Evolutionary conservation across 176 grass and related monocot genomes (phyloP), one percentile per base, ranked within the genome.

Genomic region (Carex littledalei): DNA sequence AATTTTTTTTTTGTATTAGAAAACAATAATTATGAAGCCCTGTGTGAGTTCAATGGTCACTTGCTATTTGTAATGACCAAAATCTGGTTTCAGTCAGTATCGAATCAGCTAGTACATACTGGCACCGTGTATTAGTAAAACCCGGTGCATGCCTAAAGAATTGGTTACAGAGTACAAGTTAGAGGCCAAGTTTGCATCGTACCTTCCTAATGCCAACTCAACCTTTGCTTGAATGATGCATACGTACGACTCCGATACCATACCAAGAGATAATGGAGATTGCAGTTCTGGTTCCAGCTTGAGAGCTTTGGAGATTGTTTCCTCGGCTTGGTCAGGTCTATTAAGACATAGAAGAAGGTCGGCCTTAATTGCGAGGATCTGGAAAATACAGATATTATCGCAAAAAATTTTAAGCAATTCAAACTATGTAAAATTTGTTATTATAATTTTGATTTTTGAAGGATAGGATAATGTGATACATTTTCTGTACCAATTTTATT

Each of bases 171-270:
- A 26, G 16, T 49, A 79, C 24, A 63, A 9, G 59, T n/a, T 31
- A 55, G 20, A 64, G 4, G 43, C 17, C 1, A 59, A 15, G 18
- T 26, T 26, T 15, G 74, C 9, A 49, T 76, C 72, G 6, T 39
- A 97, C 94, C 89, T 93, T 90, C 91, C 91, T 20, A 94, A 69
- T 69, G 89, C 94, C 91, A 97, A 75, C 68, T 94, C 85, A 78
- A 97, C 77, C 86, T 90, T 89, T 3, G 91, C 91, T 76, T 75
- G 86, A 41, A 97, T 89, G 64, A 91, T 64, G 60, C 81, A 85
- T 0, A 94, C 50, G 72, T 94, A 97, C 10, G 94, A 88, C 85
- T 88, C 78, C 17, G 79, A 69, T 76, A 67, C 16, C 88, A 94
- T 97, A 18, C 86, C 86, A 10, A 87, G 91, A 31, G 81, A 65